Base-by-base conservation (phyloP, 805 yeast genomes). In the Starmera amethionina region DNA sequence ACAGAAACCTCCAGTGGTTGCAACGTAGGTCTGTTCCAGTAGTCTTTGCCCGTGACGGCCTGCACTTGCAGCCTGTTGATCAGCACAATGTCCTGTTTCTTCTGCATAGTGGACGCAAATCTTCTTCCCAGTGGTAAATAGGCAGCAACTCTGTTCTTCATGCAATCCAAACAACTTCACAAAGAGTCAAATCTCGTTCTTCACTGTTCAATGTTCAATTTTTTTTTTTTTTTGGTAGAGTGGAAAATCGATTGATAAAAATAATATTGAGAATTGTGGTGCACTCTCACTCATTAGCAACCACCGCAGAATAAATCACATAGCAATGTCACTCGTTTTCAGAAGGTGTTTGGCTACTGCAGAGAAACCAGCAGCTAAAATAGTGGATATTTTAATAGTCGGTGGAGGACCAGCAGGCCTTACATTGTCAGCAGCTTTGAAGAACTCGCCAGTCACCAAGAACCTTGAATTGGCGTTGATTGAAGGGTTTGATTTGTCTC, bases 381-480 rank as follows among this genome's bases (percentile, higher is more conserved):
- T 54, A 27, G 64, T 72, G 27, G 97, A 90, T 59, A 75, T 93
- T 16, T 79, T 86, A 8, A 83, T 93, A 40, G 83, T 93, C 31
- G 98, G 98, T 31, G 97, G 95, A 8, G 98, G 98, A 0, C 96
- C 97, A 1, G 97, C 97, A 1, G 98, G 98, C 0, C 64, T 93
- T 42, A 81, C 96, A 2, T 64, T 93, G 31, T 79, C 93, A 5
- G 73, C 95, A 0, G 94, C 95, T 0, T 62, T 90, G 42, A 82
- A 84, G 56, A 69, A 70, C 47, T 80, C 88, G 2, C 77, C 81
- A 3, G 57, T 68, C 16, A 73, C 95, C 4, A 65, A 62, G 27
- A 65, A 74, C 38, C 69, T 87, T 35, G 68, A 69, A 36, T 73
- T 90, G 37, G 73, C 79, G 0, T 63, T 93, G 38, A 70, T 93